These are phyloP conservation scores for Chloranthus sessilifolius DNA, from an alignment of 164 flowering plant species.

Conservation along the genomic window DNA sequence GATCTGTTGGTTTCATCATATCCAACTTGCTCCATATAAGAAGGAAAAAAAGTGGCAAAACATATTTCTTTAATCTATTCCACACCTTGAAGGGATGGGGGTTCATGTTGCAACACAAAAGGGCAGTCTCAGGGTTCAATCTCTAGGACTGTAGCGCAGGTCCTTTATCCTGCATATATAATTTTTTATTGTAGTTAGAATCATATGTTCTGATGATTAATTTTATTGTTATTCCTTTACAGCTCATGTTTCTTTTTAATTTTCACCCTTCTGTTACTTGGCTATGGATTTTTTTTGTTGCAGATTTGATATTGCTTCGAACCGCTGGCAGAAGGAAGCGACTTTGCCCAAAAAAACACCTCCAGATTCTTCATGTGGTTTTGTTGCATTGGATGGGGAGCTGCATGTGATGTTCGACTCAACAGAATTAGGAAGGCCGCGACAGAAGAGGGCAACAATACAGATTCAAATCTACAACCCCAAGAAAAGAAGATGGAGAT, in stretches of 20 bases:
- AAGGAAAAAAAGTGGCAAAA: too few relatives aligned
- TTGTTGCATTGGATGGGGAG: constrained; percentile 57
- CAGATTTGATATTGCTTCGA: constrained; percentile 61
- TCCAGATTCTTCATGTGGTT: constrained; percentile 41
- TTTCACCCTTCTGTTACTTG: background rate
- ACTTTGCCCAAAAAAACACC: constrained; percentile 50
- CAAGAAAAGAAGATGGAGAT: constrained; percentile 60
- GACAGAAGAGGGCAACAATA: constrained; percentile 36
- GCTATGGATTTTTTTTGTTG: background rate
- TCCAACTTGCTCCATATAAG: too few relatives aligned
- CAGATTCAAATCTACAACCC: constrained; percentile 69
- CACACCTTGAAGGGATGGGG: too few relatives aligned
- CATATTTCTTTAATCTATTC: too few relatives aligned
- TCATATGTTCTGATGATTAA: background rate
- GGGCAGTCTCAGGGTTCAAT: background rate
- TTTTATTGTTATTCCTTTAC: background rate
- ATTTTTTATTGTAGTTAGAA: too few relatives aligned
- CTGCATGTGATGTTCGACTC: constrained; percentile 46
- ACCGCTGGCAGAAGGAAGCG: constrained; percentile 66
- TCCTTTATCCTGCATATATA: too few relatives aligned
- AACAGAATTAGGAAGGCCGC: constrained; percentile 29
- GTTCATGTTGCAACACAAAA: too few relatives aligned
- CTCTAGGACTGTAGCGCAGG: too few relatives aligned
- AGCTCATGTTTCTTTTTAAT: background rate
- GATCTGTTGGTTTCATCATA: too few relatives aligned